Percentiles rank a stretch among this genome's conserved stretches.
phyloP scores from a whole-genome alignment of 495 filamentous ascomycete genomes.

The Aspergillus homomorphus region DNA sequence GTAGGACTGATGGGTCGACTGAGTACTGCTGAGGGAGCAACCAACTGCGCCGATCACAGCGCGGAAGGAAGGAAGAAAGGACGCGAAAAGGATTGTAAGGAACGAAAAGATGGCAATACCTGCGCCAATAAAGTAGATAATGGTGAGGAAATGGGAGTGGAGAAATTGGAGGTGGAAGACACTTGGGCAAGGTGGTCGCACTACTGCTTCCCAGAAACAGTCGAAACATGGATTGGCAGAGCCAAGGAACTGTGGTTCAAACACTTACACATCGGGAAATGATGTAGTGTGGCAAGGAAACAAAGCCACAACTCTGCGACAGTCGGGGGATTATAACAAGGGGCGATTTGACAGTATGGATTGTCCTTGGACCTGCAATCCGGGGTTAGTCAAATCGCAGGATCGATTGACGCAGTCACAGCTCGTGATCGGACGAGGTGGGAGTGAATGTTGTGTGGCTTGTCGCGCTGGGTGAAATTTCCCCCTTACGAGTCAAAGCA shows the following conservation, averaged over 20 bases:
- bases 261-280: slow-evolving; percentile 21
- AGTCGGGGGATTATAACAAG: neutral
- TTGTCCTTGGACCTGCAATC: neutral
- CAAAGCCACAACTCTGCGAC: slow-evolving; percentile 12
- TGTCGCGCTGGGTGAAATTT: neutral
- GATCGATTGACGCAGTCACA: neutral
- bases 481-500: neutral
- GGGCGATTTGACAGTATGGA: neutral
- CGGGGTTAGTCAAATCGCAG: neutral
- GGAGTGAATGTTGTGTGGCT: neutral
- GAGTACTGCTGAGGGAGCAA: neutral
- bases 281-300: slow-evolving; percentile 15
- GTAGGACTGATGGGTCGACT: neutral
- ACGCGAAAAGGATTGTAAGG: slow-evolving; percentile 1
- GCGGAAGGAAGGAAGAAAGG: slow-evolving; percentile 6
- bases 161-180: slow-evolving; percentile 6
- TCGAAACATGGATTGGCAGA: slow-evolving; percentile 6
- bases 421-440: neutral
- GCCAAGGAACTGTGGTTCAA: slow-evolving; percentile 6
- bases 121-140: slow-evolving; percentile 5
- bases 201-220: neutral
- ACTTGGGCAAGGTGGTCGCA: neutral
- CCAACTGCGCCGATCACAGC: slow-evolving; percentile 1
- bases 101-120: slow-evolving; percentile 11
- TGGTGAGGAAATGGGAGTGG: slow-evolving; percentile 13